These are phyloP conservation scores for Suhomyces coccinellae DNA, from an alignment of 1,139 yeast genomes.

Conservation along the genomic window DNA sequence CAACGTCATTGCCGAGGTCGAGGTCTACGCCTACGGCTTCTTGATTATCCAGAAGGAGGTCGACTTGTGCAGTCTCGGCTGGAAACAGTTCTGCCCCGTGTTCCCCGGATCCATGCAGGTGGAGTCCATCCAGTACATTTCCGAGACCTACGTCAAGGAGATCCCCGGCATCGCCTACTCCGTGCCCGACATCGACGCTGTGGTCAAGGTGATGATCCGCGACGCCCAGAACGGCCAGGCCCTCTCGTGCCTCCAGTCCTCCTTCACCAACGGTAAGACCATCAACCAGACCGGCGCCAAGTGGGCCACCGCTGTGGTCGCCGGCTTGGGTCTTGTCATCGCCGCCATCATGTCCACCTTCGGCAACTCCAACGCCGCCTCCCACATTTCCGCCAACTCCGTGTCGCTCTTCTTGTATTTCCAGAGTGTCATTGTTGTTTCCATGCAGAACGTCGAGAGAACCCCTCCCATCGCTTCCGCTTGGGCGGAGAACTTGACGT, in stretches of 20 bases:
- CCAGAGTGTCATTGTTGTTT: slow-evolving; percentile 72
- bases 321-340: slow-evolving; percentile 71
- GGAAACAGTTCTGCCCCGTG: slow-evolving; percentile 82
- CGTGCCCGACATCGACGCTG: slow-evolving; percentile 80
- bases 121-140: slow-evolving; percentile 62
- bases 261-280: slow-evolving; percentile 70
- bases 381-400: slow-evolving; percentile 74
- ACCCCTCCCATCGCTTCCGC: slow-evolving; percentile 80
- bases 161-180: slow-evolving; percentile 73
- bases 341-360: slow-evolving; percentile 70
- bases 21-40: slow-evolving; percentile 77
- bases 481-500: slow-evolving; percentile 79
- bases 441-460: slow-evolving; percentile 70
- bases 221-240: slow-evolving; percentile 38
- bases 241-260: slow-evolving; percentile 69
- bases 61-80: slow-evolving; percentile 59
- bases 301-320: slow-evolving; percentile 82
- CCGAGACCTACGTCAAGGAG: slow-evolving; percentile 41
- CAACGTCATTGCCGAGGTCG: slow-evolving; percentile 57
- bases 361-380: slow-evolving; percentile 78
- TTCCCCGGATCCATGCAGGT: slow-evolving; percentile 70
- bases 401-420: slow-evolving; percentile 72
- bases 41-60: slow-evolving; percentile 52
- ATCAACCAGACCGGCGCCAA: slow-evolving; percentile 74
- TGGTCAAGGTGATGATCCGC: slow-evolving; percentile 53